Conservation (phyloP, 1,139 yeast species). For the Casaregolazyma lundiana region DNA sequence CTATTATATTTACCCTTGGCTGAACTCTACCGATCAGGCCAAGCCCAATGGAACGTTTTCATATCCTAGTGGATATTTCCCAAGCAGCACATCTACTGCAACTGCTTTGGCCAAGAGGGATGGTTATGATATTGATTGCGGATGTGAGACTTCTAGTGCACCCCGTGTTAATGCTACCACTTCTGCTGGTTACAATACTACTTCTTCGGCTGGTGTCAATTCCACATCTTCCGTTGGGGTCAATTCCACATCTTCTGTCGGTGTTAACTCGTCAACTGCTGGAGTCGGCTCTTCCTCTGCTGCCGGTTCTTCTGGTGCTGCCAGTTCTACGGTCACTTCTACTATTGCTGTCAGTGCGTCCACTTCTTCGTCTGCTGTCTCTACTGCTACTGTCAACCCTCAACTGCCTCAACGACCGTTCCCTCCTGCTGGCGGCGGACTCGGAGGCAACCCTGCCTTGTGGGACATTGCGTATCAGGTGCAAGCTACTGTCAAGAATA, state of each 20-base stretch:
- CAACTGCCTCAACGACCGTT: constrained; percentile 30
- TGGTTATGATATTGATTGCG: not conserved
- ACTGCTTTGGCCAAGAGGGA: not conserved
- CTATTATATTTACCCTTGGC: constrained; percentile 30
- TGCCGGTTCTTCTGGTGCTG: not conserved
- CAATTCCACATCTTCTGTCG: too few relatives aligned
- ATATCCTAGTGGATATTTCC: constrained; percentile 49
- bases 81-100: constrained; percentile 18
- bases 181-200: not conserved
- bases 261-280: too few relatives aligned
- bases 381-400: constrained; percentile 1
- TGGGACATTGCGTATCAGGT: constrained; percentile 47
- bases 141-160: not conserved
- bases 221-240: too few relatives aligned
- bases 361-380: not conserved
- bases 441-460: constrained; percentile 49
- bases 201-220: not conserved
- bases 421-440: constrained; percentile 56
- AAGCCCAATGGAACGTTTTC: constrained; percentile 38
- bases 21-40: constrained; percentile 22
- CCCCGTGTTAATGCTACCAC: not conserved
- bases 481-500: constrained; percentile 45
- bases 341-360: not conserved
- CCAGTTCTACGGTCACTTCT: not conserved
- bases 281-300: not conserved